Evolutionary conservation across 2,329 filamentous ascomycete species (phyloP), one percentile per base, ranked within the genome.

Genomic region (Epichloe gansuensis): DNA sequence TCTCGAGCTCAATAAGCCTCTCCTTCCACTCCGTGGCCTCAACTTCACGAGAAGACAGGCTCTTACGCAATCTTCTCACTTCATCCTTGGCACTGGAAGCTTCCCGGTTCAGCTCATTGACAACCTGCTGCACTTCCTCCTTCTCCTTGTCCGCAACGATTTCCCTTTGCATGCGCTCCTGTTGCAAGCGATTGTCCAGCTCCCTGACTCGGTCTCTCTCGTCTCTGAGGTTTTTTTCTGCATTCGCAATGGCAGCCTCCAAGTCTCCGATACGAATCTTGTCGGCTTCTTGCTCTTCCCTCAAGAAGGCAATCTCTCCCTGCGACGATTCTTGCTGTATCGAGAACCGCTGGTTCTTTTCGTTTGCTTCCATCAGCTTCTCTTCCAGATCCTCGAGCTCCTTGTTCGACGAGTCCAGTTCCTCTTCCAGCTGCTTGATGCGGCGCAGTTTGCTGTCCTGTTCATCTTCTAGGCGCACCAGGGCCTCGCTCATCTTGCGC

Each of bases 211-310:
- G 82, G 55, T 96, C 90, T 66, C 85, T 86, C 66, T 95, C 89
- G 49, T 93, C 89, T 52, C 85, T 80, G n/a, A 95, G 72, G 47
- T 74, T 80, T 61, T 89, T 81, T 64, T 94, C 86, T n/a, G 82
- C 78, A 52, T 81, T 85, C 60, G 87, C 86, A 39, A 96, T 71
- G 13, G 84, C 82, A 8, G 88, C 87, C 63, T 97, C 90, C 7
- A 97, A 75, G 62, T 97, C 89, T 39, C 91, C 89, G 61, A 98
- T 97, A 68, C 89, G 90, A 65, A 98, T 95, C 76, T 98, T 98
- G 73, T 98, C 93, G 17, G 80, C 81, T 68, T 98, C 93, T 67
- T 98, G 93, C 71, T 98, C 93, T 64, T 98, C 93, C 2, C 93
- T 84, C 49, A 98, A 68, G 76, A 98, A 98, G 1, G 87, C 84